These are phyloP conservation scores for Geotrichum carabidarum DNA, from an alignment of 1,139 yeast genomes.

Conservation along the genomic window DNA sequence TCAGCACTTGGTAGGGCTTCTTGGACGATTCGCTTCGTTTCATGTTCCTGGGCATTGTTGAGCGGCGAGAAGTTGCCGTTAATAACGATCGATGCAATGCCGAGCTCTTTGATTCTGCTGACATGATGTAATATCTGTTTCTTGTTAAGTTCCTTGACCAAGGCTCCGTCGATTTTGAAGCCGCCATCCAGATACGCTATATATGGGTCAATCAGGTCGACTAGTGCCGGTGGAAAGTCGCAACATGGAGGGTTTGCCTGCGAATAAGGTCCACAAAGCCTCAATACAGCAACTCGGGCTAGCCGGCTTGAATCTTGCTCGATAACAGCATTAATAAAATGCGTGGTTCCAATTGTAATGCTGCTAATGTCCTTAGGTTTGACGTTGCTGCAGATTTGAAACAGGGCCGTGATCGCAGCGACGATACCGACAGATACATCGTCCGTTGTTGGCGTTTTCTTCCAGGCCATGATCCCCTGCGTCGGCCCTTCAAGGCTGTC, in stretches of 20 bases:
- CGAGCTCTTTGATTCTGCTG: constrained; percentile 31
- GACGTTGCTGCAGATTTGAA: constrained; percentile 24
- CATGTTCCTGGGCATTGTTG: constrained; percentile 36
- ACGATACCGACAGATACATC: constrained; percentile 43
- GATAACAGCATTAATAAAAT: constrained; percentile 43
- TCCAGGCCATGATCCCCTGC: constrained; percentile 39
- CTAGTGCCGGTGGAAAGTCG: constrained; percentile 40
- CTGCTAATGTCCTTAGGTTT: constrained; percentile 34
- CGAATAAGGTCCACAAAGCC: constrained; percentile 40
- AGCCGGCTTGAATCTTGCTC: constrained; percentile 40
- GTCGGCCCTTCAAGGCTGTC: constrained; percentile 22
- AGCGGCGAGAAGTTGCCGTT: constrained; percentile 43
- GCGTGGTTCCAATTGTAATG: constrained; percentile 45
- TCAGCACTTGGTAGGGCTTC: constrained; percentile 35
- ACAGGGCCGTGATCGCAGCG: constrained; percentile 34
- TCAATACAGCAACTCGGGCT: constrained; percentile 40
- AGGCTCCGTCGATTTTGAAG: constrained; percentile 38
- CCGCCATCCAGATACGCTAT: constrained; percentile 39
- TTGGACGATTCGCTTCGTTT: constrained; percentile 34
- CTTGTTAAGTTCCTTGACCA: constrained; percentile 35
- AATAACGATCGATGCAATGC: constrained; percentile 38
- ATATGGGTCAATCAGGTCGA: constrained; percentile 34
- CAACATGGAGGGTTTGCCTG: constrained; percentile 38
- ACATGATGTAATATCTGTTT: constrained; percentile 35
- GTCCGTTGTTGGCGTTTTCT: constrained; percentile 41